A percentile compares a stretch with the other conserved stretches of the same genome.
These are phyloP conservation scores for Solanum infundibuliforme DNA, from an alignment of 257 asterid genomes.

Conservation along the genomic window DNA sequence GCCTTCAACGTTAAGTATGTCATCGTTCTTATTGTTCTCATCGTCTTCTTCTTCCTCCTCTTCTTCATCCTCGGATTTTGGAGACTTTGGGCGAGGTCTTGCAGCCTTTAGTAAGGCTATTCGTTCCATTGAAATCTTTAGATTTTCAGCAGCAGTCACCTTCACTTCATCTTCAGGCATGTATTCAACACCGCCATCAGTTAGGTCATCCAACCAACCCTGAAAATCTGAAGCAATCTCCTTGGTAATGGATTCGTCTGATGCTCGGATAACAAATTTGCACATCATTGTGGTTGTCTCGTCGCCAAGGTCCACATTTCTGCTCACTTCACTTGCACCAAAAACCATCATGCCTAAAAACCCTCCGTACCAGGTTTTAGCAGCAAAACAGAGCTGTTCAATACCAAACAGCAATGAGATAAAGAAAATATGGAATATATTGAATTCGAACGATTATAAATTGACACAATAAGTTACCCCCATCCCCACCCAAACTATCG, in stretches of 20 bases:
- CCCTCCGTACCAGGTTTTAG: conserved; percentile 87
- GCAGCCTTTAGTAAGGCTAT: conserved; percentile 81
- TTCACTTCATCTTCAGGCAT: conserved; percentile 93
- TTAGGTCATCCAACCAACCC: conserved; percentile 90
- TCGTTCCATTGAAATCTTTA: conserved; percentile 72
- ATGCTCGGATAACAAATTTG: conserved; percentile 82
- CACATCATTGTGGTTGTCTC: conserved; percentile 92
- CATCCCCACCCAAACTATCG: not conserved
- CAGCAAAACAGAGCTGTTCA: conserved; percentile 78
- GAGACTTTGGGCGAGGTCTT: conserved; percentile 47
- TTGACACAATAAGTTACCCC: not conserved
- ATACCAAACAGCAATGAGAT: not conserved
- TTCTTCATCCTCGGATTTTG: conserved; percentile 36
- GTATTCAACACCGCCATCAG: conserved; percentile 74
- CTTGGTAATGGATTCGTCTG: conserved; percentile 64
- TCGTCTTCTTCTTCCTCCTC: conserved; percentile 25
- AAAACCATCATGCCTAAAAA: conserved; percentile 86
- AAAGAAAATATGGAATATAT: not conserved
- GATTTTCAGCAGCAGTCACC: conserved; percentile 65
- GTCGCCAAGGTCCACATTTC: conserved; percentile 84
- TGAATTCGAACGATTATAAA: not conserved
- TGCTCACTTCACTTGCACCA: conserved; percentile 86
- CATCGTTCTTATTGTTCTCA: conserved; percentile 8
- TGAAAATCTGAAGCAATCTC: conserved; percentile 75
- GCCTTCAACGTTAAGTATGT: conserved; percentile 28